Percentiles rank a stretch among this genome's conserved stretches.
Conservation (phyloP, 106 monocot genomes). For the Dioscorea alata region DNA sequence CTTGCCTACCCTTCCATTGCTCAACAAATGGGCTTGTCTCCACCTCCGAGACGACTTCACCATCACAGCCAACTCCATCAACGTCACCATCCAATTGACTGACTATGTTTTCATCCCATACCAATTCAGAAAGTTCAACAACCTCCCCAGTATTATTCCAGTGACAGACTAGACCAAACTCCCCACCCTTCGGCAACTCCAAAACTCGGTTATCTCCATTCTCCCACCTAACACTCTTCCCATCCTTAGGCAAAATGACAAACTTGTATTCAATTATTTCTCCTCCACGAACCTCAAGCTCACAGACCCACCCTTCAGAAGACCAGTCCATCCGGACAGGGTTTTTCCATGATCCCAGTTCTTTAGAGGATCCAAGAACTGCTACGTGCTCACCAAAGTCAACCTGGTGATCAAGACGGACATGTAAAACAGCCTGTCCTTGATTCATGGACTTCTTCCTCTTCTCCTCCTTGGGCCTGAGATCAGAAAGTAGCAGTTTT, state of each 20-base stretch:
- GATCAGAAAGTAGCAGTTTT: neutral
- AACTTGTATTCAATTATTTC: constrained; percentile 62
- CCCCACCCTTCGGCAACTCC: constrained; percentile 39
- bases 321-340: constrained; percentile 61
- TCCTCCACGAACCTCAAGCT: constrained; percentile 33
- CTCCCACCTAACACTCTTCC: constrained; percentile 56
- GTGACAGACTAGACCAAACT: constrained; percentile 51
- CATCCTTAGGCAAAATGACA: constrained; percentile 27
- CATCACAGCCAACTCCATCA: neutral
- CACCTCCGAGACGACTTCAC: neutral
- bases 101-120: neutral
- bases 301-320: constrained; percentile 54
- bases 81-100: constrained; percentile 1
- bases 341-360: constrained; percentile 75
- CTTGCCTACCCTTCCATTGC: constrained; percentile 69
- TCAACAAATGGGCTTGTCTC: constrained; percentile 49
- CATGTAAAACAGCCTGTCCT: constrained; percentile 27
- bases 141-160: constrained; percentile 67
- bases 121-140: constrained; percentile 24
- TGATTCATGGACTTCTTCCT: neutral
- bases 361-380: constrained; percentile 55
- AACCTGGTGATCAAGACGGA: constrained; percentile 76
- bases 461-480: constrained; percentile 25
- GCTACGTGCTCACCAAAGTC: constrained; percentile 74
- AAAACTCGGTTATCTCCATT: constrained; percentile 65